These are phyloP conservation scores for Botrytis elliptica DNA, from an alignment of 2,329 filamentous ascomycete species.

Conservation along the genomic window DNA sequence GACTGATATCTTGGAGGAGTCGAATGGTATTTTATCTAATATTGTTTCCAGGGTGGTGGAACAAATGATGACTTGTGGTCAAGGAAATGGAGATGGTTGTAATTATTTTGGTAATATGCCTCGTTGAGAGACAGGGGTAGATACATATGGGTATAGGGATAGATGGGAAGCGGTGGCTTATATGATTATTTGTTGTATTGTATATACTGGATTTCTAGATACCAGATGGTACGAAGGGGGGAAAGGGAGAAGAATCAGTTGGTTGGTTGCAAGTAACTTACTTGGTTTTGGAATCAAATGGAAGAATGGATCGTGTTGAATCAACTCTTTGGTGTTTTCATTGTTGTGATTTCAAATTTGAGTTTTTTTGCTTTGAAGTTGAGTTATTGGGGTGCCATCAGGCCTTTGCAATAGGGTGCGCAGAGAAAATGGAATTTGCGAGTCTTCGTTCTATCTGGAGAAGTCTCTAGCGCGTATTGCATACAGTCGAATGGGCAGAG, in stretches of 20 bases:
- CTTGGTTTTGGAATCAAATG: conserved; percentile 1
- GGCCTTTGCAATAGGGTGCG: not conserved
- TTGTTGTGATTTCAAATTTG: not conserved
- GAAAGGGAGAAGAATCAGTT: not conserved
- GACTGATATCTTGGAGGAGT: conserved; percentile 1
- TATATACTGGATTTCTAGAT: conserved; percentile 13
- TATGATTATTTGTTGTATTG: conserved; percentile 10
- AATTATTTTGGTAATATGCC: conserved; percentile 1
- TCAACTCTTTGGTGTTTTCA: not conserved
- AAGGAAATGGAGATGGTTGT: conserved; percentile 1
- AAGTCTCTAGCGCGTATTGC: not conserved
- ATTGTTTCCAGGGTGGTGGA: not conserved
- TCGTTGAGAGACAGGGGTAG: not conserved
- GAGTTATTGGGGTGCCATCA: not conserved
- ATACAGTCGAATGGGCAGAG: not conserved
- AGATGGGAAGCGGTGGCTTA: not conserved
- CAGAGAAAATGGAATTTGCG: not conserved
- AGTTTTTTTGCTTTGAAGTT: not conserved
- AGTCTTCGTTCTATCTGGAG: not conserved
- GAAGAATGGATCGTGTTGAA: not conserved
- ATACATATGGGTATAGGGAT: conserved; percentile 3
- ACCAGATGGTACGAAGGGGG: not conserved
- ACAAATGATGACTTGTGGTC: not conserved
- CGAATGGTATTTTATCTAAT: not conserved
- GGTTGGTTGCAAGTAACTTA: not conserved